phyloP scores from a whole-genome alignment of 2,329 filamentous ascomycete species.

The Teratosphaeria gauchensis region DNA sequence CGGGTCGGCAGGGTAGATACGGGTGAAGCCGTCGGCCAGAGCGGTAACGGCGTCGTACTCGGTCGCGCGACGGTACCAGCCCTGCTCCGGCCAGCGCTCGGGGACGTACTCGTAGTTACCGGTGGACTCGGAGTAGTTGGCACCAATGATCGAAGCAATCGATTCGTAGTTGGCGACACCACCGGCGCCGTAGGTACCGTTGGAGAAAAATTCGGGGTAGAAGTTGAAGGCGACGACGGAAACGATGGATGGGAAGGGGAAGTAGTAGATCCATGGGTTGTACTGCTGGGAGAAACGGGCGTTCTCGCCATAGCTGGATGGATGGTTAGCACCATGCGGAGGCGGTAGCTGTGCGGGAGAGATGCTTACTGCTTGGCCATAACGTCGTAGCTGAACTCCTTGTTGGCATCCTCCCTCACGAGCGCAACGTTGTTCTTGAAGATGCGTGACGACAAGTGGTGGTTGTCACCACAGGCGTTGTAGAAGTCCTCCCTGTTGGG shows the following conservation, averaged over 20 bases:
- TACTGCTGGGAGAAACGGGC: slow-evolving; percentile 13
- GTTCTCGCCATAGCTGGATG: slow-evolving; percentile 6
- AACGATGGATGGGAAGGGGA: slow-evolving; percentile 25
- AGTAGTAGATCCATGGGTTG: slow-evolving; percentile 26
- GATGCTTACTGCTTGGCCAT: slow-evolving; percentile 13
- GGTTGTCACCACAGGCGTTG: slow-evolving; percentile 24
- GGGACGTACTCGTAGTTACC: slow-evolving; percentile 22
- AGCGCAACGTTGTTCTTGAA: slow-evolving; percentile 23
- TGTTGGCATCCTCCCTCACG: slow-evolving; percentile 10
- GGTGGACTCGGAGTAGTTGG: slow-evolving; percentile 13
- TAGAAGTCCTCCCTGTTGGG: slow-evolving; percentile 28
- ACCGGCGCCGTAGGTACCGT: slow-evolving; percentile 23
- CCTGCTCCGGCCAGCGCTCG: slow-evolving; percentile 18
- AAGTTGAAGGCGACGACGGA: slow-evolving; percentile 20
- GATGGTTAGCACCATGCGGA: background rate
- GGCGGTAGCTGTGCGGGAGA: background rate
- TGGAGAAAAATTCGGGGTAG: slow-evolving; percentile 24
- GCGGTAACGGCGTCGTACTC: slow-evolving; percentile 22
- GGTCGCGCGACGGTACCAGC: slow-evolving; percentile 22
- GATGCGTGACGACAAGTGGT: slow-evolving; percentile 22
- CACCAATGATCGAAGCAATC: slow-evolving; percentile 21
- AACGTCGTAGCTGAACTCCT: slow-evolving; percentile 17
- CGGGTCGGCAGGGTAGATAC: slow-evolving; percentile 26
- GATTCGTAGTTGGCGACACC: slow-evolving; percentile 28
- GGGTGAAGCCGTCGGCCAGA: slow-evolving; percentile 23